These are phyloP conservation scores for Artemisia princeps DNA, from an alignment of 140 eudicot species.

Conservation along the genomic window DNA sequence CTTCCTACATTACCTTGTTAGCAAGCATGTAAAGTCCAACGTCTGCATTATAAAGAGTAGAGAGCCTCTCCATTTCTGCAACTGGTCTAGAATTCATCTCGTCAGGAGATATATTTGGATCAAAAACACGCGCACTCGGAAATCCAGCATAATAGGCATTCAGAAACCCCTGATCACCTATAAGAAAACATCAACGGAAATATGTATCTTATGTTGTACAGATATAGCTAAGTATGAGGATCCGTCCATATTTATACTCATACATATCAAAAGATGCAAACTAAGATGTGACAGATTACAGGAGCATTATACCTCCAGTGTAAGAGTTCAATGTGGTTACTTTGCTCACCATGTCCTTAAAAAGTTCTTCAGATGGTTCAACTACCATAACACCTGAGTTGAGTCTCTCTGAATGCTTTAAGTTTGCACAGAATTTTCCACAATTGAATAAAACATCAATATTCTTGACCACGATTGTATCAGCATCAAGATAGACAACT, in stretches of 20 bases:
- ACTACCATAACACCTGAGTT: slow-evolving; percentile 97
- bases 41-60: slow-evolving; percentile 88
- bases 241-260: not conserved
- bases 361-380: slow-evolving; percentile 73
- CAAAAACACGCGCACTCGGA: slow-evolving; percentile 75
- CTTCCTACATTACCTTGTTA: slow-evolving; percentile 53
- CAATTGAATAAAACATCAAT: slow-evolving; percentile 83
- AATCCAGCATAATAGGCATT: slow-evolving; percentile 76
- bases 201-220: not conserved
- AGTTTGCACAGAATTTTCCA: slow-evolving; percentile 81
- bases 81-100: slow-evolving; percentile 58
- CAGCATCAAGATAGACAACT: slow-evolving; percentile 97
- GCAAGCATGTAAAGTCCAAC: slow-evolving; percentile 99
- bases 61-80: slow-evolving; percentile 86
- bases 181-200: slow-evolving; percentile 8
- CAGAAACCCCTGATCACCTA: slow-evolving; percentile 97
- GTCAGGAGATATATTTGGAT: slow-evolving; percentile 53
- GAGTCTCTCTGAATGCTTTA: slow-evolving; percentile 92
- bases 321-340: slow-evolving; percentile 65
- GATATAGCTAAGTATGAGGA: too few species aligned
- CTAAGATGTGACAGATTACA: not conserved
- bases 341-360: slow-evolving; percentile 81
- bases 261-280: not conserved
- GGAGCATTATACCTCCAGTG: slow-evolving; percentile 63
- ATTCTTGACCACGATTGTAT: slow-evolving; percentile 76